These are phyloP conservation scores for Drosera spatulata DNA, from an alignment of 179 eudicot species.

Conservation along the genomic window DNA sequence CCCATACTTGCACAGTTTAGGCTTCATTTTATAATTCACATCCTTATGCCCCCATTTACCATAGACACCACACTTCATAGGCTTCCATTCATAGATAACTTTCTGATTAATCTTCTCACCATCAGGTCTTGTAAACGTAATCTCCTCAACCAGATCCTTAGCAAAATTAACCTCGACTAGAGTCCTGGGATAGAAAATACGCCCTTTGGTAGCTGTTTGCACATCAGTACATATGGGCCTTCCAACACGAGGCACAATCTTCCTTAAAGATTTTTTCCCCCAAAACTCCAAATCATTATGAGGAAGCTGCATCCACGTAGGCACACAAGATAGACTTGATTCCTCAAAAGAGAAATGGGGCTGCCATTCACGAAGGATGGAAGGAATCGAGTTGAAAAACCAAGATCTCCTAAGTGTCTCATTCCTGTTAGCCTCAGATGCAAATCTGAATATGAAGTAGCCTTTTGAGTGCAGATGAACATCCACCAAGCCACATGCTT, in stretches of 20 bases:
- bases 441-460: no score
- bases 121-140: neutral
- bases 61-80: neutral
- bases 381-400: no score
- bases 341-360: no score
- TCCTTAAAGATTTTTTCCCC: neutral
- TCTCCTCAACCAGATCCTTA: neutral
- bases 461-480: no score
- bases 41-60: neutral
- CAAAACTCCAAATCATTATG: neutral
- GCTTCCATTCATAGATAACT: neutral
- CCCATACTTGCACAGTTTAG: neutral
- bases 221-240: neutral
- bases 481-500: no score
- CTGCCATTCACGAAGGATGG: no score
- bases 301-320: neutral
- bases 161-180: neutral
- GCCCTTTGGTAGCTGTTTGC: neutral
- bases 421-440: no score
- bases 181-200: neutral
- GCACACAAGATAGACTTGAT: no score
- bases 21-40: no score
- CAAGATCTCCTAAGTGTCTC: no score
- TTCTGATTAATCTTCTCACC: neutral
- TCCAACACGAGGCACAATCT: neutral